Evolutionary conservation across 352 stramenopile species (phyloP), one percentile per base, ranked within the genome.

Genomic region (Pythium diclinum): DNA sequence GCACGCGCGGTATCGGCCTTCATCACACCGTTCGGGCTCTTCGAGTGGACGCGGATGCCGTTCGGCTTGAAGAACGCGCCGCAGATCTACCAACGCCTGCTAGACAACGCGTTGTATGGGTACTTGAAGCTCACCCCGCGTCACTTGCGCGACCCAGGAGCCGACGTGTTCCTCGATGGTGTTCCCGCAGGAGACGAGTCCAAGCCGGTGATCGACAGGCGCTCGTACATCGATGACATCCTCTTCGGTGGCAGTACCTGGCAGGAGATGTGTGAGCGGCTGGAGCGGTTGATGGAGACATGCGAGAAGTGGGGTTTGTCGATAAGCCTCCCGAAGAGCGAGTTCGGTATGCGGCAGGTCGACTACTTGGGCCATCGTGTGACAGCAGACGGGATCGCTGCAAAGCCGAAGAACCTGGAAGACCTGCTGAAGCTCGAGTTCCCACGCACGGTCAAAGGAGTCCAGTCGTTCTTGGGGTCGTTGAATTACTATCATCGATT

Each of bases 221-320:
- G 60, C 25, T 73, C 67, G 28, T 72, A 72, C 21, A 72, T 72
- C n/a, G 66, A 72, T 23, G 66, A 72, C 36, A 68, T 72, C n/a
- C 40, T 67, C 2, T 67, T 72, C 21, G 54, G 38, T 9, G 59
- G 49, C 10, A 0, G 0, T 0, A 65, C 47, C 2, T 68, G 59
- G 55, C 3, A 25, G 0, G 47, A 63, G 40, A 60, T 72, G 59
- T 72, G 66, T 16, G 55, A 68, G 0, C 28, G 28, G 30, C n/a
- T 68, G 3, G 54, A 72, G 2, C 34, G 59, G 7, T n/a, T 65
- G 7, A 56, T 72, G 52, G 44, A 47, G 2, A 46, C 57, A 10
- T 70, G 58, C n/a, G 52, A 56, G 8, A 13, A 61, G 17, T 72
- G 59, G 65, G 53, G 52, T 2, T 14, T 72, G 17, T 68, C 66